Conservation (phyloP, 768 basidiomycete genomes). For the Strobilomyces confusus region DNA sequence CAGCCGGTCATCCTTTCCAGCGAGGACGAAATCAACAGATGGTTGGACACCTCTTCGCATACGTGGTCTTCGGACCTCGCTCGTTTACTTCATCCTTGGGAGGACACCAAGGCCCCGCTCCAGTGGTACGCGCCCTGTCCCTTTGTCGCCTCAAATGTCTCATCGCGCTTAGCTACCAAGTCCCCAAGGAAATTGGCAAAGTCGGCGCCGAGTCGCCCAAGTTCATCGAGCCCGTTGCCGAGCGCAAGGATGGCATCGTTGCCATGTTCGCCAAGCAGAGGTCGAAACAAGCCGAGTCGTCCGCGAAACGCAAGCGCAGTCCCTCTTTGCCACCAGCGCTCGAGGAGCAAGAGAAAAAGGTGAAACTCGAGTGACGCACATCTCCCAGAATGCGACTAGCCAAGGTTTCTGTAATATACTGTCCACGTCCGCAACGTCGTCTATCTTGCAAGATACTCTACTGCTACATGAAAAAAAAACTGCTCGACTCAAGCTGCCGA, state of each 20-base stretch:
- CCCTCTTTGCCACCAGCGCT: neutral
- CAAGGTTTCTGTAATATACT: conserved; percentile 9
- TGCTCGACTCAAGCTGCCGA: too few relatives aligned
- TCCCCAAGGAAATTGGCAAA: conserved; percentile 88
- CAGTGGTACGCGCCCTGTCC: conserved; percentile 53
- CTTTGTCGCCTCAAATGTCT: neutral
- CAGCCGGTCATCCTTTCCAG: conserved; percentile 77
- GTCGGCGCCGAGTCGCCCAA: conserved; percentile 79
- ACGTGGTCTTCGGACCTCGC: conserved; percentile 61
- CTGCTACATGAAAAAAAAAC: too few relatives aligned
- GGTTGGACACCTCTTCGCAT: conserved; percentile 76
- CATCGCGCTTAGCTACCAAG: conserved; percentile 62
- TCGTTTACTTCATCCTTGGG: conserved; percentile 58
- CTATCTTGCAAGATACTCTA: neutral
- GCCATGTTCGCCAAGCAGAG: conserved; percentile 75
- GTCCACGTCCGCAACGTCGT: conserved; percentile 1
- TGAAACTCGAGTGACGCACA: conserved; percentile 11
- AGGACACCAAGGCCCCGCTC: conserved; percentile 46
- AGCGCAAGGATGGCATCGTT: conserved; percentile 81
- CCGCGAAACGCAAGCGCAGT: conserved; percentile 29
- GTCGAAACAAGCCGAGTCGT: conserved; percentile 16
- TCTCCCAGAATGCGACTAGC: neutral
- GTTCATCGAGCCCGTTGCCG: conserved; percentile 76
- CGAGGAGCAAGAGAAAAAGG: conserved; percentile 21
- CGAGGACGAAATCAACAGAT: conserved; percentile 54